These are phyloP conservation scores for Echria macrotheca DNA, from an alignment of 495 filamentous ascomycete species.

Conservation along the genomic window DNA sequence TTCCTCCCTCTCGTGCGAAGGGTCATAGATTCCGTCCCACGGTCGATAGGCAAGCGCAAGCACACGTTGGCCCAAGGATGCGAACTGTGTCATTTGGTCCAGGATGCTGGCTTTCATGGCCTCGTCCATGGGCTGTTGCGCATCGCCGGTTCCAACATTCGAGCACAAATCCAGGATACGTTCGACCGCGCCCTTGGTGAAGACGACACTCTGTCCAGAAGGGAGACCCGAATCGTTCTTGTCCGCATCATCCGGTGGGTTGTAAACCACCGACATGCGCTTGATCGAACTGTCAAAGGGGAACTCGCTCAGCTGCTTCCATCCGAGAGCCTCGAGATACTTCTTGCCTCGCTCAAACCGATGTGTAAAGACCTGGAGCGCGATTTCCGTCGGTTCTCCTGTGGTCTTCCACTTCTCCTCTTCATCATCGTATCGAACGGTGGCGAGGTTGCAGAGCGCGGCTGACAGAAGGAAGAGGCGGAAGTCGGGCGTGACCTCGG, in stretches of 20 bases:
- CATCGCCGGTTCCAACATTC: conserved; percentile 47
- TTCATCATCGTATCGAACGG: conserved; percentile 53
- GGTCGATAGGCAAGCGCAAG: conserved; percentile 63
- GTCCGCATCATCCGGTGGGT: conserved; percentile 18
- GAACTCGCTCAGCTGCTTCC: conserved; percentile 67
- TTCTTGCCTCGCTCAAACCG: conserved; percentile 60
- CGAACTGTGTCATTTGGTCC: conserved; percentile 60
- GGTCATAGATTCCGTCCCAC: conserved; percentile 21
- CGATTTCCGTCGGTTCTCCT: conserved; percentile 81
- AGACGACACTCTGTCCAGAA: conserved; percentile 47
- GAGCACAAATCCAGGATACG: conserved; percentile 68
- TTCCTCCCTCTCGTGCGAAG: conserved; percentile 3
- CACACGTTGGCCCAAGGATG: conserved; percentile 72
- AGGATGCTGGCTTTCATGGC: conserved; percentile 56
- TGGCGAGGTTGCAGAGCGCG: conserved; percentile 75
- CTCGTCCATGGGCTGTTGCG: conserved; percentile 49
- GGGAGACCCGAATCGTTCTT: conserved; percentile 23
- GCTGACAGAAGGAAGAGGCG: conserved; percentile 61
- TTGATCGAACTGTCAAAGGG: conserved; percentile 80
- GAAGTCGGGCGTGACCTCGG: conserved; percentile 43
- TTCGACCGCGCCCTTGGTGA: conserved; percentile 80
- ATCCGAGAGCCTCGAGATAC: conserved; percentile 46
- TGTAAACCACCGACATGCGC: conserved; percentile 75
- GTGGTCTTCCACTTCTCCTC: conserved; percentile 63
- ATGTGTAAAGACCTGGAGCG: conserved; percentile 71